Base-by-base conservation (phyloP, 2,329 filamentous ascomycete species). In the Colletotrichum siamense region DNA sequence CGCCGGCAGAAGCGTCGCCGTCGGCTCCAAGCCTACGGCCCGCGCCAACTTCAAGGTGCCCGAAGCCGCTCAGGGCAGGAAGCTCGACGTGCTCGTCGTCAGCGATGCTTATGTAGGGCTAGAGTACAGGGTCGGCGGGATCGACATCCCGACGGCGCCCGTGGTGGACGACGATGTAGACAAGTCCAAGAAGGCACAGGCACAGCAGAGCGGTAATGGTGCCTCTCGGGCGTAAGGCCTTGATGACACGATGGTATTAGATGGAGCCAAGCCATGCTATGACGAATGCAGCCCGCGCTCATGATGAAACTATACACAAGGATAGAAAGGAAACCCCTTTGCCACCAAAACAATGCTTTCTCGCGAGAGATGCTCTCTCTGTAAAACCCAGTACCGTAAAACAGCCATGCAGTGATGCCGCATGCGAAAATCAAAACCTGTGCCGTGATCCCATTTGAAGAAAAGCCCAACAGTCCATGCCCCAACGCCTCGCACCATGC, bases 61-160 rank as follows among this genome's bases (percentile, higher is more conserved):
- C 2, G 86, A 89, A 72, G 80, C 83, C 10, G 82, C 82, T 66
- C 86, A 87, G 78, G 89, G 86, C 16, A 91, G 92, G 80, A 94
- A 90, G 82, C 84, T 98, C 12, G 94, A 95, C 81, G 90, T 98
- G 5, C 83, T 91, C 77, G 92, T 98, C 4, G 88, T 97, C 22
- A 99, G 96, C 84, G 97, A 99, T 88, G 93, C 92, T 18, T 99
- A 99, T 85, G 87, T 95, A 39, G 95, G 94, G 0, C 92, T 99
- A 89, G 87, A 91, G 82, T 88, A 91, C 77, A 83, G 84, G 28
- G 76, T 90, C 2, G 75, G 85, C 49, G 88, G 87, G 3, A 86
- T 92, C 0, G 87, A 90, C 26, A 84, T 92, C n/a, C 91, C 91
- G 22, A 85, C 84, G 34, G 81, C 85, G 69, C 89, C 90, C 5